Evolutionary conservation across 2,329 filamentous ascomycete species (phyloP).

Genomic region (Lachnellula hyalina): DNA sequence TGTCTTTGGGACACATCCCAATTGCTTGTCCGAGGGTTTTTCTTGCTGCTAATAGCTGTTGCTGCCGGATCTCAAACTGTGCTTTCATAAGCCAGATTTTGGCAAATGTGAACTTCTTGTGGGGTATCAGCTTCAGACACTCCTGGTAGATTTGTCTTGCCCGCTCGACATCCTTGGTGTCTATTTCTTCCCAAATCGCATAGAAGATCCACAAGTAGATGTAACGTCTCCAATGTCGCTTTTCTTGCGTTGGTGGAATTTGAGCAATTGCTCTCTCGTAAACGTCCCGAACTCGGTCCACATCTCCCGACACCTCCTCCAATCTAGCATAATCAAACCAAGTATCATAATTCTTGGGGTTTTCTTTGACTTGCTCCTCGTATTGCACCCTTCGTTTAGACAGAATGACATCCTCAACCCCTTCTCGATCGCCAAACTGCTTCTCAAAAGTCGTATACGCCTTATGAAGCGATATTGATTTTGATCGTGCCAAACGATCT

Average conservation of each 20-base stretch:
- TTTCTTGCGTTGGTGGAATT: constrained; percentile 90
- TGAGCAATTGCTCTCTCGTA: constrained; percentile 96
- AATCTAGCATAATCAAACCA: constrained; percentile 95
- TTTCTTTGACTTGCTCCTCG: constrained; percentile 89
- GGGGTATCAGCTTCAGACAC: constrained; percentile 80
- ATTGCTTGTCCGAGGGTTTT: constrained; percentile 88
- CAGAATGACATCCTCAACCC: constrained; percentile 92
- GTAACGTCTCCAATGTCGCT: constrained; percentile 94
- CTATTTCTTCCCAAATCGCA: constrained; percentile 88
- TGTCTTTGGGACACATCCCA: constrained; percentile 94
- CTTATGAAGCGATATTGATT: constrained; percentile 80
- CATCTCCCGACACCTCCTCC: constrained; percentile 79
- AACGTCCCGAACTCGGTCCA: constrained; percentile 79
- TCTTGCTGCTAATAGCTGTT: constrained; percentile 70
- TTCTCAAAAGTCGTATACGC: constrained; percentile 98
- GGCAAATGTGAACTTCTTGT: constrained; percentile 95
- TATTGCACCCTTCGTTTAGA: constrained; percentile 90
- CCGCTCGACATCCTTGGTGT: constrained; percentile 70
- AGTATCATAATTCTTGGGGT: constrained; percentile 91
- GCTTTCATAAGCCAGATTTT: constrained; percentile 95
- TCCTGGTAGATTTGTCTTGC: constrained; percentile 88
- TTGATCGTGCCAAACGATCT: constrained; percentile 83
- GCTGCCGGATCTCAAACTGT: constrained; percentile 87
- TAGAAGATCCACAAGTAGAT: constrained; percentile 99
- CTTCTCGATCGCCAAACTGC: constrained; percentile 89